Evolutionary conservation across 192 early-diverging fungal genomes (phyloP).

Genomic region (Coemansia sp.): DNA sequence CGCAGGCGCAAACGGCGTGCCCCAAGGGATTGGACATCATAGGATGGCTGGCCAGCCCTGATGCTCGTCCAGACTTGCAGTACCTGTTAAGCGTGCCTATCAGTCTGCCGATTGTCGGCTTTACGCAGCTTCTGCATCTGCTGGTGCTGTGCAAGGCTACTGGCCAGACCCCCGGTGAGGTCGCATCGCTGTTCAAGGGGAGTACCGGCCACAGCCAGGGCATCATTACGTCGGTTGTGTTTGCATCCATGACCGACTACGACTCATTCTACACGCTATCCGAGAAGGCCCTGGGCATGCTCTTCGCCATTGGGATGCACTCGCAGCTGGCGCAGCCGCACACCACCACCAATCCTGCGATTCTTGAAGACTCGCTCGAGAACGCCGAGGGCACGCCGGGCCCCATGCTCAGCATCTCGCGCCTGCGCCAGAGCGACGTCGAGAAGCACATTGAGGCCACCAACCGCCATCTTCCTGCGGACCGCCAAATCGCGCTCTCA

Average conservation of each 20-base stretch:
- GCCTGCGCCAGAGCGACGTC: constrained; percentile 81
- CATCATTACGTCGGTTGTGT: constrained; percentile 88
- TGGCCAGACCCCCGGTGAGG: constrained; percentile 61
- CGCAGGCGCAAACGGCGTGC: constrained; percentile 67
- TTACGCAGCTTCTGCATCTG: constrained; percentile 90
- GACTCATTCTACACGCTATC: constrained; percentile 82
- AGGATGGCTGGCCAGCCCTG: constrained; percentile 78
- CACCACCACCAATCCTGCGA: constrained; percentile 82
- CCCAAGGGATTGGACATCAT: constrained; percentile 85
- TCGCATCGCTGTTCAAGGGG: constrained; percentile 64
- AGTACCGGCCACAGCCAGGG: constrained; percentile 94
- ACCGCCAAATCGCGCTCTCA: constrained; percentile 82
- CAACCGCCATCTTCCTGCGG: constrained; percentile 81
- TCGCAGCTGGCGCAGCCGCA: constrained; percentile 80
- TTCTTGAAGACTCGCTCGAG: constrained; percentile 85
- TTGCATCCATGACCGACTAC: constrained; percentile 78
- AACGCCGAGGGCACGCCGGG: constrained; percentile 91
- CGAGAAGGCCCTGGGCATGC: constrained; percentile 81
- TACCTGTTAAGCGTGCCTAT: constrained; percentile 79
- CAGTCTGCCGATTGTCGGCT: constrained; percentile 85
- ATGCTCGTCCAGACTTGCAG: constrained; percentile 77
- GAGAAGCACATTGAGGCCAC: constrained; percentile 83
- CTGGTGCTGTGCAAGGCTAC: constrained; percentile 78
- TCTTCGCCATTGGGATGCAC: constrained; percentile 89
- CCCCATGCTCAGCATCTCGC: constrained; percentile 89